Evolutionary conservation across 2,329 filamentous ascomycete species (phyloP).

Genomic region (Colletotrichum paranaense): DNA sequence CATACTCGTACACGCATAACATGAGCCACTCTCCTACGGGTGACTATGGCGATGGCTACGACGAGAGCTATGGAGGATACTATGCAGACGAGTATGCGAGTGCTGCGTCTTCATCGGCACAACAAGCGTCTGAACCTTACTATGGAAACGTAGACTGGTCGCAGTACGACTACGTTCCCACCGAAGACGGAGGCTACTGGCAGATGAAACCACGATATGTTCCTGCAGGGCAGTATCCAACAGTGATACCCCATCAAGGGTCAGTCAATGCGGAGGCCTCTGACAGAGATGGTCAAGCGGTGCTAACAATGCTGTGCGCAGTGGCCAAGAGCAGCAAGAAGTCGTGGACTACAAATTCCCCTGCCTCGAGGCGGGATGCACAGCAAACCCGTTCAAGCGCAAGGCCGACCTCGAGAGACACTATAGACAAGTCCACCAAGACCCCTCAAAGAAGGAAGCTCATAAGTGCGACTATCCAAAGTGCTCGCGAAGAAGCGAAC

Average conservation of each 20-base stretch:
- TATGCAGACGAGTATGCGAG: conserved; percentile 27
- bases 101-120: conserved; percentile 26
- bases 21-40: conserved; percentile 30
- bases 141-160: conserved; percentile 33
- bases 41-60: conserved; percentile 11
- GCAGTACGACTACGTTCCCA: conserved; percentile 32
- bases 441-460: conserved; percentile 52
- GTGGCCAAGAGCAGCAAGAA: conserved; percentile 32
- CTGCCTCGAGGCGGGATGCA: conserved; percentile 56
- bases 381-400: conserved; percentile 59
- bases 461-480: conserved; percentile 64
- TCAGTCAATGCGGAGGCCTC: conserved; percentile 23
- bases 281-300: background rate
- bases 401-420: conserved; percentile 67
- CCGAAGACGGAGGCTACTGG: conserved; percentile 37
- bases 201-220: conserved; percentile 33
- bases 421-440: conserved; percentile 59
- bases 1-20: conserved; percentile 26
- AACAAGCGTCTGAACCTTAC: conserved; percentile 22
- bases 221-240: conserved; percentile 26
- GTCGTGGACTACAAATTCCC: conserved; percentile 32
- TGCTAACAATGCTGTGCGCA: conserved; percentile 25
- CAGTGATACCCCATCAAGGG: conserved; percentile 35
- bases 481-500: conserved; percentile 56
- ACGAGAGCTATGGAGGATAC: conserved; percentile 16